Evolutionary conservation across 2,329 filamentous ascomycete genomes (phyloP), one percentile per base, ranked within the genome.

Genomic region (Ophiostoma sp.): DNA sequence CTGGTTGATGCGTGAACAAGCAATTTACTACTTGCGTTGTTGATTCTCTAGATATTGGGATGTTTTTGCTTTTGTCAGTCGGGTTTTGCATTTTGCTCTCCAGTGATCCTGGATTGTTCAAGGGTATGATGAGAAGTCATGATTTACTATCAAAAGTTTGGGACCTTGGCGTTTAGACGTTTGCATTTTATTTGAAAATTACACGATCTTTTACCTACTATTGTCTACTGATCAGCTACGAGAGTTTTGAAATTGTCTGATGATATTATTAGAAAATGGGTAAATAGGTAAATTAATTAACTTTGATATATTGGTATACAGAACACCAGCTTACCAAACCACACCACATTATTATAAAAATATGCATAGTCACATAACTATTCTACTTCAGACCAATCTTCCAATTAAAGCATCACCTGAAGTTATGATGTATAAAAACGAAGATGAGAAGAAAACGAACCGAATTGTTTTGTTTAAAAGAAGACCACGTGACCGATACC

Each of bases 1-100:
- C 82, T 93, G 75, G 84, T 93, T 74, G 88, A 86, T 71, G 80
- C 72, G 71, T 77, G 67, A 41, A n/a, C 38, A 27, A 27, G 27
- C 27, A 2, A 27, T 27, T 27, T 27, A 27, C 27, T 27, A 27
- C 27, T 27, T 2, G 27, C 27, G 27, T 27, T 27, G 27, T 27
- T 27, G 27, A 27, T 27, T 27, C 27, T 27, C 27, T 27, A 27
- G 27, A 27, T 27, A 27, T 18, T 40, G 7, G 40, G 38, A 14
- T 64, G 58, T 38, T 55, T 41, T 58, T 60, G 36, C 14, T 40
- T 45, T 47, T 67, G 40, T 58, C 49, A 27, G 27, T 67, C 18
- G 58, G 58, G 58, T 60, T 58, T 58, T 62, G 40, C 60, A 42
- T 63, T 62, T 63, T 42, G 12, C 60, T 63, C 38, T 63, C 60